Evolutionary conservation across 2,329 filamentous ascomycete genomes (phyloP).

Genomic region (Acephala macrosclerotiorum): DNA sequence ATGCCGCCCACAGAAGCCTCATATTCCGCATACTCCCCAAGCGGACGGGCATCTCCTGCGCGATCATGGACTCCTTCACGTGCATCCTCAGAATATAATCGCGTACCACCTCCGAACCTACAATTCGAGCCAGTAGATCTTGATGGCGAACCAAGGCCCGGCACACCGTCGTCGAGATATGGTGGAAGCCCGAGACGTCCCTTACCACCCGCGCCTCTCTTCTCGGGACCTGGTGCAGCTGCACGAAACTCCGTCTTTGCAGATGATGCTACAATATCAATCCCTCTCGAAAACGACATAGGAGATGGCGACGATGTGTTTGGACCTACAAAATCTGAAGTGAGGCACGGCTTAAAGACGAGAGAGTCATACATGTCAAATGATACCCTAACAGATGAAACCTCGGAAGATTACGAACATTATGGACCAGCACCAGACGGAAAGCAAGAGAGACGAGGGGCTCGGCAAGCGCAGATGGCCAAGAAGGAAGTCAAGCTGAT

Average conservation of each 20-base stretch:
- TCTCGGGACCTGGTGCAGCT: constrained; percentile 63
- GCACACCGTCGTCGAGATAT: constrained; percentile 89
- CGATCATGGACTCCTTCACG: constrained; percentile 66
- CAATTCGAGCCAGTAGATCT: constrained; percentile 88
- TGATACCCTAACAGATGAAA: constrained; percentile 46
- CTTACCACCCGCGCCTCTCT: constrained; percentile 87
- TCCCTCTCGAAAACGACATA: constrained; percentile 67
- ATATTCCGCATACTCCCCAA: constrained; percentile 63
- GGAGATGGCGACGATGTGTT: constrained; percentile 72
- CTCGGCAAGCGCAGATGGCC: constrained; percentile 84
- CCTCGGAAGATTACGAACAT: constrained; percentile 69
- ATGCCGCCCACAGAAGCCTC: constrained; percentile 70
- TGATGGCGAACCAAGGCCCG: constrained; percentile 88
- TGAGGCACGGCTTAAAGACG: constrained; percentile 29
- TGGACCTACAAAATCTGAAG: constrained; percentile 53
- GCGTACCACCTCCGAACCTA: constrained; percentile 73
- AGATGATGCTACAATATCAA: constrained; percentile 75
- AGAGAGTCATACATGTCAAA: constrained; percentile 49
- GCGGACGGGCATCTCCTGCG: constrained; percentile 59
- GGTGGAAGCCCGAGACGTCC: constrained; percentile 87
- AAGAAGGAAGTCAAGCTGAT: constrained; percentile 95
- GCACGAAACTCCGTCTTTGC: constrained; percentile 60
- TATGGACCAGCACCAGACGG: constrained; percentile 89
- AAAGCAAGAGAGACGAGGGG: constrained; percentile 86
- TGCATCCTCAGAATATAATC: constrained; percentile 63